These are phyloP conservation scores for Larix sibirica DNA, from an alignment of 83 land plant species.

Conservation along the genomic window DNA sequence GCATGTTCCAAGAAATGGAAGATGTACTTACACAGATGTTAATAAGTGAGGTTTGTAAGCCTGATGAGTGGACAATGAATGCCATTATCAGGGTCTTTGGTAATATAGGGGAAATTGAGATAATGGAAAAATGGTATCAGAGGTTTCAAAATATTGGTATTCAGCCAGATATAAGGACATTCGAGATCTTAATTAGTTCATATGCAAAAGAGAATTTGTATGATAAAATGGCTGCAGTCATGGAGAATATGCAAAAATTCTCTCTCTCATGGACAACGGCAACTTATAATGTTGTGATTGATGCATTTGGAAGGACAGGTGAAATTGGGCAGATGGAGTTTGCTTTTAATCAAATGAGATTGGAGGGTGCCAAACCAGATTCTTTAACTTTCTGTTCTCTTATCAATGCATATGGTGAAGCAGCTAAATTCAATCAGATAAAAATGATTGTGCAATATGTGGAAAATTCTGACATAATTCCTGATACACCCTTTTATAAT, in stretches of 20 bases:
- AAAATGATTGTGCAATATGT: constrained; percentile 62
- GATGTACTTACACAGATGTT: constrained; percentile 48
- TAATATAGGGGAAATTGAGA: constrained; percentile 45
- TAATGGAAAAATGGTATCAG: constrained; percentile 84
- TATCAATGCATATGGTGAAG: constrained; percentile 69
- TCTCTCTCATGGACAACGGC: constrained; percentile 50
- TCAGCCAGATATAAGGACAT: constrained; percentile 67
- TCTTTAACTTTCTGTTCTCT: constrained; percentile 71
- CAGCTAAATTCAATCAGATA: constrained; percentile 48
- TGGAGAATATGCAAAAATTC: constrained; percentile 71
- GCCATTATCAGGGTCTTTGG: constrained; percentile 75
- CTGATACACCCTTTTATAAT: constrained; percentile 81
- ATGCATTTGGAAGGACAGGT: constrained; percentile 73
- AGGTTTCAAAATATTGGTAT: constrained; percentile 66
- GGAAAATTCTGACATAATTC: constrained; percentile 62
- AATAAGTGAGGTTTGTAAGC: constrained; percentile 45
- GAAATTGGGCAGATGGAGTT: constrained; percentile 64
- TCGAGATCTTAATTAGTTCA: constrained; percentile 66
- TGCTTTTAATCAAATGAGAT: constrained; percentile 57
- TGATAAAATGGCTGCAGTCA: constrained; percentile 65
- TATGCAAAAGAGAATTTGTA: constrained; percentile 72
- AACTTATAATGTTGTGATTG: constrained; percentile 69
- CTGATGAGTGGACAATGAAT: constrained; percentile 80
- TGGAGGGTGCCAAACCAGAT: constrained; percentile 72
- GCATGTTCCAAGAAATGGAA: constrained; percentile 75